These are phyloP conservation scores for Backusella luteola DNA, from an alignment of 192 early-diverging fungal species.

Conservation along the genomic window DNA sequence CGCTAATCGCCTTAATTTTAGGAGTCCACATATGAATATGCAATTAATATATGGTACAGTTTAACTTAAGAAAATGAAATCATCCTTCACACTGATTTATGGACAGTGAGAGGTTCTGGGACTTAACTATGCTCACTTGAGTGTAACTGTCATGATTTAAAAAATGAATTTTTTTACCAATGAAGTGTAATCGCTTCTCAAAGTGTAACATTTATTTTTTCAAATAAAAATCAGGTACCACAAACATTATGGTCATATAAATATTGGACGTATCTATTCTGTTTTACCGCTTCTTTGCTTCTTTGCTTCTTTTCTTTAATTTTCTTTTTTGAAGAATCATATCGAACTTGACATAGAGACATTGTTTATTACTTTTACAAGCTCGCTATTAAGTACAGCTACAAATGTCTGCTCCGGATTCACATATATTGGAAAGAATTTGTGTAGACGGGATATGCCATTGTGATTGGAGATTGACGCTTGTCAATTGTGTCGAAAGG, in stretches of 20 bases:
- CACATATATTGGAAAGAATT: neutral
- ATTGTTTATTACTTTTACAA: neutral
- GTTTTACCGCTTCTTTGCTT: neutral
- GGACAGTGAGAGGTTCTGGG: neutral
- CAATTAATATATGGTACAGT: neutral
- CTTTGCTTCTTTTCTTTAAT: neutral
- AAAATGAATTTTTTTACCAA: neutral
- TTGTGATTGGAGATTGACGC: slow-evolving; percentile 33
- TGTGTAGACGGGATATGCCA: slow-evolving; percentile 21
- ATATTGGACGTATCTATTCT: neutral
- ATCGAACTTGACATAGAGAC: neutral
- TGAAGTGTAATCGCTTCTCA: neutral
- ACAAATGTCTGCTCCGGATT: neutral
- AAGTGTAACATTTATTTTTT: neutral
- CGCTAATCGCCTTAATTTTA: neutral
- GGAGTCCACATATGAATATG: neutral
- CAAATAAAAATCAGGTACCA: neutral
- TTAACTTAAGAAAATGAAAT: neutral
- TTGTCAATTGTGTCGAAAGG: slow-evolving; percentile 9
- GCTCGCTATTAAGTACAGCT: neutral
- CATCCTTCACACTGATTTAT: neutral
- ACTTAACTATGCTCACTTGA: neutral
- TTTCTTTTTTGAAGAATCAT: neutral
- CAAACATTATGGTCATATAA: neutral
- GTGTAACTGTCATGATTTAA: neutral